Evolutionary conservation across 257 asterid species (phyloP), one percentile per base, ranked within the genome.

Genomic region (Solanum habrochaites): DNA sequence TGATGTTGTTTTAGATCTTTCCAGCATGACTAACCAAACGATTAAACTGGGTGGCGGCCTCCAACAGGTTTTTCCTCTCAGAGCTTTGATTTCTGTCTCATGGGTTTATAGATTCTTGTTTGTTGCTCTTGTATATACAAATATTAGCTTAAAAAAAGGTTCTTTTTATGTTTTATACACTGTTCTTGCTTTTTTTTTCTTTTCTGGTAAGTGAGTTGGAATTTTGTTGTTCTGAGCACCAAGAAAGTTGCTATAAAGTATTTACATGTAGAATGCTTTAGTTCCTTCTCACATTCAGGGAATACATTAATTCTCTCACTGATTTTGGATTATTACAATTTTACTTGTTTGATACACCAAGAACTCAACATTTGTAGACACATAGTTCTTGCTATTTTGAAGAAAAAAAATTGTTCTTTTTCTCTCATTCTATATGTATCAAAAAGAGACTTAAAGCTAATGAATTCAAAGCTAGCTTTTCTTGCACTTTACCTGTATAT

Each of bases 21-120:
- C 98, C 29, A 74, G 88, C 14, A 89, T 94, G 96, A 58, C 92
- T 75, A 91, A 93, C 88, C 98, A 94, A 89, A 94, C 96, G 11
- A 89, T 97, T 87, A 97, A 95, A 95, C 97, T 97, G 11, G 98
- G 98, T 82, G 90, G 98, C 45, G 98, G 99, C 90, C 98, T 97
- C 87, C 95, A 91, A 69, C 98, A 97, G 98, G 98, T 96, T 89
- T 90, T 70, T n/a, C 70, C 70, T n/a, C 2, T 62, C 70, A n/a
- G 32, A n/a, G n/a, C 70, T 62, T 8, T 62, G 7, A n/a, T 62
- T 62, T 62, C 32, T 62, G 31, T 11, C 16, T n/a, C 32, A n/a
- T 62, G 31, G 32, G 32, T 62, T 62, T 62, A 62, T n/a, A 62
- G 14, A 62, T 62, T 62, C n/a, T 23, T 23, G 14, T 13, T 60